Base-by-base conservation (phyloP, 208 protist species). In the Zelonia costaricensis region DNA sequence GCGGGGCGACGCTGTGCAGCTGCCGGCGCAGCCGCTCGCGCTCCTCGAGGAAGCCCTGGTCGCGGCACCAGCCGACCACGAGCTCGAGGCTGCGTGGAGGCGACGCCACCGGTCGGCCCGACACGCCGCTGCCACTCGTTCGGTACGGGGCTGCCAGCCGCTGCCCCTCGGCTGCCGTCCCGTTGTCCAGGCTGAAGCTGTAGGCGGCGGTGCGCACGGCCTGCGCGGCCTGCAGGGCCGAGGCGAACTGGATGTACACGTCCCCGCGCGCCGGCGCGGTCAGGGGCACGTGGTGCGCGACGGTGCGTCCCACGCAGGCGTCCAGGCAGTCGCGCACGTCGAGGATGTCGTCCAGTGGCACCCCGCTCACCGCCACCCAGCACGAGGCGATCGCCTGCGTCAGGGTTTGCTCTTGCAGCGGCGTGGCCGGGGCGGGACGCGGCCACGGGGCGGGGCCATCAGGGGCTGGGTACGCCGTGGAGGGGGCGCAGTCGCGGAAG, bases 301-400 rank as follows among this genome's bases (percentile, higher is more conserved):
- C 69, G 10, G 84, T 90, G 48, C 70, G 74, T n/a, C 88, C 88
- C 30, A 88, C 74, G 57, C 61, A 67, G 48, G 74, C 48, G 43
- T 94, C 88, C n/a, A 94, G 69, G 62, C 69, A 89, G 62, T 84
- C 82, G n/a, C 86, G 82, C 54, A 90, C 74, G 38, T 82, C 72
- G 31, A 87, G 57, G 46, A 88, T 75, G 44, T 55, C 68, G 42
- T 60, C 56, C 1, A 62, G 43, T 2, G 57, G 71, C 3, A 69
- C 77, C 2, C 80, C 80, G 31, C 68, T 78, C 12, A 90, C 54
- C 15, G 69, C 64, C 39, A 90, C 76, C 86, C 86, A 91, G 51
- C 43, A 61, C 42, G 52, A 59, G 20, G 69, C 53, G 23, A 52
- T 27, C 18, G 25, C 40, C 8, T 25, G 36, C 13, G 57, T 33